A percentile compares a stretch with the other conserved stretches of the same genome.
These are phyloP conservation scores for Phaeodactylum tricornutum DNA, from an alignment of 108 stramenopile species.

Conservation along the genomic window DNA sequence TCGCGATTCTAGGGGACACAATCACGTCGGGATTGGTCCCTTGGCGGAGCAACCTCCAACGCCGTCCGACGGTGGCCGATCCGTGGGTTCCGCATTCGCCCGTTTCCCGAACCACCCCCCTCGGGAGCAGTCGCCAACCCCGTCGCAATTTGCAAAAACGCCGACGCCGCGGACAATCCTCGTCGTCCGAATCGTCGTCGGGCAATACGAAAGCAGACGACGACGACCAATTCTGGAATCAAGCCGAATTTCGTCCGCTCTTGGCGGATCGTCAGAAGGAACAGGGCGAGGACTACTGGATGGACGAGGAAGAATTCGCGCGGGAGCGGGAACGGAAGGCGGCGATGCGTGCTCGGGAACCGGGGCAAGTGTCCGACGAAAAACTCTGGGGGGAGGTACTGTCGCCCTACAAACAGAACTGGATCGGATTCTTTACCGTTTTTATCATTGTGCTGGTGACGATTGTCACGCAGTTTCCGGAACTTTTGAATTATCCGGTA, in stretches of 20 bases:
- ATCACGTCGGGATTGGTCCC: too few relatives aligned
- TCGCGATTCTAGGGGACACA: too few relatives aligned
- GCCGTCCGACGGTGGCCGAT: too few relatives aligned
- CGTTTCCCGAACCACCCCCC: too few relatives aligned
- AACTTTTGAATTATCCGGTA: slow-evolving; percentile 51
- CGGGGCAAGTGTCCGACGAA: slow-evolving; percentile 55
- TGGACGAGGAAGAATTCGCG: slow-evolving; percentile 55
- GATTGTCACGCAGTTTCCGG: slow-evolving; percentile 64
- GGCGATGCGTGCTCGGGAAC: slow-evolving; percentile 28
- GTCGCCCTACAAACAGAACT: slow-evolving; percentile 82
- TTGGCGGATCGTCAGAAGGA: slow-evolving; percentile 40
- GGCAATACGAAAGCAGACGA: slow-evolving; percentile 2
- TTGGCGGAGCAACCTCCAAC: too few relatives aligned
- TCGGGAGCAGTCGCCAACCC: too few relatives aligned
- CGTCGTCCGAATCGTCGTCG: neutral
- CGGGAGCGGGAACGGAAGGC: slow-evolving; percentile 31
- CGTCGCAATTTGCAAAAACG: slow-evolving; percentile 1
- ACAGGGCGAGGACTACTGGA: slow-evolving; percentile 80
- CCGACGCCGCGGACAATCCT: neutral
- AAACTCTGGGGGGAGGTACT: slow-evolving; percentile 56
- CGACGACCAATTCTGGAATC: slow-evolving; percentile 23
- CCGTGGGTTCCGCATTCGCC: too few relatives aligned
- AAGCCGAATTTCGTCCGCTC: slow-evolving; percentile 53
- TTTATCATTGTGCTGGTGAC: slow-evolving; percentile 51
- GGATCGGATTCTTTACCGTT: slow-evolving; percentile 74